Evolutionary conservation across 1,139 yeast species (phyloP), one percentile per base, ranked within the genome.

Genomic region (Hansenula anomala): DNA sequence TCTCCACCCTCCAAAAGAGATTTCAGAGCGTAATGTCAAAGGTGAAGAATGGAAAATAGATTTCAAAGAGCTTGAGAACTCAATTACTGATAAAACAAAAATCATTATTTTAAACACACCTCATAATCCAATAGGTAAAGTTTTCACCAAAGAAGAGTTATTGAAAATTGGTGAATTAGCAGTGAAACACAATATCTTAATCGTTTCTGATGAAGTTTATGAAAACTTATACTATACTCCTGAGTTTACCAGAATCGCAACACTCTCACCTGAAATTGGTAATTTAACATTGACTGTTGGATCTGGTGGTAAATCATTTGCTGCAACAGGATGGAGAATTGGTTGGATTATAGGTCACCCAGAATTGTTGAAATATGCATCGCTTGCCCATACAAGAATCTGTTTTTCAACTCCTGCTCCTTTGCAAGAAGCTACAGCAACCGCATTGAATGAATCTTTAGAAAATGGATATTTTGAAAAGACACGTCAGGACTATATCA

Each of bases 261-360:
- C 86, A 3, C 66, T 92, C 41, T 68, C 80, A 6, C 89, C 90
- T 4, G 96, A 88, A 54, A 75, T 89, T 45, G 81, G 78, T 23
- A 76, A 78, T 40, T 69, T 92, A 53, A 87, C 97, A 0, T 67
- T 92, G 42, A 83, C 97, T 7, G 95, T 92, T 16, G 97, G 97
- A 0, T 87, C 96, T 24, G 98, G 97, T 6, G 98, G 98, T 44
- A 92, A 92, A 64, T 81, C 96, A 0, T 92, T 92, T 67, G 95
- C 96, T 20, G 96, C 96, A 30, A 92, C 98, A 20, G 98, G 98
- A 40, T 92, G 97, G 97, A 80, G 98, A 68, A 77, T 92, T 39
- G 98, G 98, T 38, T 92, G 95, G 92, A 74, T 90, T 29, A 82
- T 90, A 47, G 97, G 97, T 7, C 83, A 86, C 38, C 73, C 86